These are phyloP conservation scores for Boletus rufocinnamomeus DNA, from an alignment of 768 basidiomycete species.

Conservation along the genomic window DNA sequence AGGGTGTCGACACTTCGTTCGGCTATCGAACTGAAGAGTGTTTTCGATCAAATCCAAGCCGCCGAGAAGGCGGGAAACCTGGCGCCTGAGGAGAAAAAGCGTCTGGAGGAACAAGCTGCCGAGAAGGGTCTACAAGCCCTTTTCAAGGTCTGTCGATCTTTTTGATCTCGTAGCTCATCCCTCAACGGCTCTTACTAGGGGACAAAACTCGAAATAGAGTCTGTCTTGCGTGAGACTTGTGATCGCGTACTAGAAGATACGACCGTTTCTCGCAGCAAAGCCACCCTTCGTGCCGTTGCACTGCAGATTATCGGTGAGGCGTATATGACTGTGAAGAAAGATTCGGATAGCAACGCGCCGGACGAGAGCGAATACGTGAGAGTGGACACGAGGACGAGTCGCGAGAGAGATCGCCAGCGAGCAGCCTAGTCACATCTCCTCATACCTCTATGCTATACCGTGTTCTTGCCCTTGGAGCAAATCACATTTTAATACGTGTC, in stretches of 20 bases:
- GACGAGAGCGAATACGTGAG: constrained; percentile 82
- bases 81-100: constrained; percentile 73
- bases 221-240: constrained; percentile 85
- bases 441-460: constrained; percentile 13
- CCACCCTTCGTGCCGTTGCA: constrained; percentile 74
- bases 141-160: constrained; percentile 66
- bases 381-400: constrained; percentile 72
- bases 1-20: constrained; percentile 85
- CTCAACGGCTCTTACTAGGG: constrained; percentile 48
- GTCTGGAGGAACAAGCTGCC: constrained; percentile 88
- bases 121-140: constrained; percentile 90
- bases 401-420: constrained; percentile 43
- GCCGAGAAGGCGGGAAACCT: constrained; percentile 86
- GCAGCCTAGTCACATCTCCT: constrained; percentile 8
- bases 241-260: constrained; percentile 73
- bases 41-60: constrained; percentile 90
- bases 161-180: not conserved
- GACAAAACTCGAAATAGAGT: constrained; percentile 89
- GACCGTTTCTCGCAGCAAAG: constrained; percentile 52
- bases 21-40: constrained; percentile 85
- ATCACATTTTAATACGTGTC: constrained; percentile 3
- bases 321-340: constrained; percentile 70
- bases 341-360: constrained; percentile 37
- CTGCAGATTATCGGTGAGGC: constrained; percentile 85
- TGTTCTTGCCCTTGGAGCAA: constrained; percentile 3